Percentiles rank a stretch among this genome's conserved stretches.
Conservation (phyloP, 495 filamentous ascomycete genomes). For the Geoglossum glabrum region DNA sequence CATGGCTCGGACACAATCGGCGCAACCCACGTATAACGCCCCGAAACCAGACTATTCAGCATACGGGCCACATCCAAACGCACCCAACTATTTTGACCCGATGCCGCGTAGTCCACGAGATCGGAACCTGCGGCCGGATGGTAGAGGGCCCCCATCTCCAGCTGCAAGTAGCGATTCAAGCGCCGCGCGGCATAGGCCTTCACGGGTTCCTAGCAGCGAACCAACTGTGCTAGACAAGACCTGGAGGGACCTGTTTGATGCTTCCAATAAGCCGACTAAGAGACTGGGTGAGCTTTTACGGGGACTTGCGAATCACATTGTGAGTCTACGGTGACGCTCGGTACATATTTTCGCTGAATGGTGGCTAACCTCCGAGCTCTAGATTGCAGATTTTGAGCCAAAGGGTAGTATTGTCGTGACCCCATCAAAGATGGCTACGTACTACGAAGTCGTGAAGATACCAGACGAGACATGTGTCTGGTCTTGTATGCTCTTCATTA, state of each 20-base stretch:
- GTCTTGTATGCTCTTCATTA: conserved; percentile 9
- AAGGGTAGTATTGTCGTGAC: conserved; percentile 59
- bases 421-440: conserved; percentile 57
- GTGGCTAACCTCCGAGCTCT: neutral
- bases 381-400: conserved; percentile 65
- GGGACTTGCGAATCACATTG: conserved; percentile 61
- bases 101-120: neutral
- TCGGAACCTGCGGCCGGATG: neutral
- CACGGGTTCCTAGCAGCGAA: conserved; percentile 21
- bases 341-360: neutral
- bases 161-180: neutral
- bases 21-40: neutral
- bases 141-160: neutral
- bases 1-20: neutral
- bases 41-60: neutral
- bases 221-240: conserved; percentile 43
- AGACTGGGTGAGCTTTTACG: conserved; percentile 52
- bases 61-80: neutral
- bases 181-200: neutral
- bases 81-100: neutral
- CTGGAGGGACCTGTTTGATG: conserved; percentile 63
- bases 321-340: conserved; percentile 20
- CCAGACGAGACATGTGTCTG: conserved; percentile 46
- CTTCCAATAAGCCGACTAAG: conserved; percentile 40
- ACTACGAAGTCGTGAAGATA: conserved; percentile 48